These are phyloP conservation scores for Kwoniella europaea DNA, from an alignment of 768 basidiomycete genomes.

Conservation along the genomic window DNA sequence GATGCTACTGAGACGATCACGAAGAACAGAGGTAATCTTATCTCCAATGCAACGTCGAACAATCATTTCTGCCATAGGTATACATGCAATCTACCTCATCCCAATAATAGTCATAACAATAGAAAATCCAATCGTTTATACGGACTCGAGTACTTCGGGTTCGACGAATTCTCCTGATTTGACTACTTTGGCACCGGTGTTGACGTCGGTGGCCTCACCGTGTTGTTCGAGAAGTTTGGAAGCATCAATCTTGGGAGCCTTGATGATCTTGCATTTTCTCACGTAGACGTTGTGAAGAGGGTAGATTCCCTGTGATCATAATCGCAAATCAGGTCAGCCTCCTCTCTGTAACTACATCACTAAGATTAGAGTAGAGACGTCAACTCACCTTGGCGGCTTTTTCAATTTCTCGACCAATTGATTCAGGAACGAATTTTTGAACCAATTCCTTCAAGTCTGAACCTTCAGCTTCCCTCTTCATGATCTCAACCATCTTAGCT, in stretches of 20 bases:
- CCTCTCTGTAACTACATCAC: too few relatives aligned
- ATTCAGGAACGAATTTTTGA: slow-evolving; percentile 98
- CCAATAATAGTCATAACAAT: slow-evolving; percentile 18
- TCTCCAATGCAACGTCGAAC: neutral
- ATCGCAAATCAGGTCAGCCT: neutral
- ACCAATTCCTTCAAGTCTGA: slow-evolving; percentile 89
- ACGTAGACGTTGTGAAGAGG: slow-evolving; percentile 99
- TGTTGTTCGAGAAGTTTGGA: slow-evolving; percentile 95
- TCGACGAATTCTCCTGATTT: slow-evolving; percentile 89
- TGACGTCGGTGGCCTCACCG: slow-evolving; percentile 89
- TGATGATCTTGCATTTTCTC: slow-evolving; percentile 98
- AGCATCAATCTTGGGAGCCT: slow-evolving; percentile 94
- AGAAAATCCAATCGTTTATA: slow-evolving; percentile 61
- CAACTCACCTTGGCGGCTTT: slow-evolving; percentile 70
- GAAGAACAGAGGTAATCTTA: neutral
- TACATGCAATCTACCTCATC: slow-evolving; percentile 34
- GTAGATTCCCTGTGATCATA: slow-evolving; percentile 76
- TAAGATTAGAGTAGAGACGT: too few relatives aligned
- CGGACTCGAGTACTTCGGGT: slow-evolving; percentile 89
- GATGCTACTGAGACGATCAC: too few relatives aligned
- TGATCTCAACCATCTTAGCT: slow-evolving; percentile 91
- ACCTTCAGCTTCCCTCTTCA: slow-evolving; percentile 85
- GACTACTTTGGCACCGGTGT: slow-evolving; percentile 84
- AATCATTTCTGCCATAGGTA: slow-evolving; percentile 29
- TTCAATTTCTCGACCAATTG: slow-evolving; percentile 99